Percentiles rank a stretch among this genome's conserved stretches.
Conservation (phyloP, 2,329 filamentous ascomycete genomes). For the Cylindrodendrum hubeiense region DNA sequence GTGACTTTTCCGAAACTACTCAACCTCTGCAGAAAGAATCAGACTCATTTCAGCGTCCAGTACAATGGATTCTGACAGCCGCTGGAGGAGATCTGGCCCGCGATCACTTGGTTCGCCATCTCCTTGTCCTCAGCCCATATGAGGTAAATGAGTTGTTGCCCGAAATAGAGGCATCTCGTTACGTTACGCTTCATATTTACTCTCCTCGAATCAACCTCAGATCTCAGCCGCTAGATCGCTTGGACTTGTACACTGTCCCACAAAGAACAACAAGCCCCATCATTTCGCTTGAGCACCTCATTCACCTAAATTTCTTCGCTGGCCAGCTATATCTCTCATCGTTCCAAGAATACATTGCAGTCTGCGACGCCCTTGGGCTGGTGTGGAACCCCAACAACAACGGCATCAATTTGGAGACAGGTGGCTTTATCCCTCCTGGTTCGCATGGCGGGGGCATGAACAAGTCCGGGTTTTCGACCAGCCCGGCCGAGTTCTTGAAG, state of each 20-base stretch:
- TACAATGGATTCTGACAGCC: constrained; percentile 40
- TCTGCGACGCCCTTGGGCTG: constrained; percentile 67
- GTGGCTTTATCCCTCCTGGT: constrained; percentile 50
- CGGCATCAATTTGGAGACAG: constrained; percentile 28
- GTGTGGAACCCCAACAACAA: constrained; percentile 46
- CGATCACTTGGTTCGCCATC: not conserved
- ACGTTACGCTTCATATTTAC: constrained; percentile 64
- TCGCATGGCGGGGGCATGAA: constrained; percentile 17
- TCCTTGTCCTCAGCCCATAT: constrained; percentile 63
- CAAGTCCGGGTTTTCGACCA: constrained; percentile 43
- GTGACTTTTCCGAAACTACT: constrained; percentile 34
- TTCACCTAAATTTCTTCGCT: constrained; percentile 74
- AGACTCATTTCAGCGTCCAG: constrained; percentile 40
- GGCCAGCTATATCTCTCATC: constrained; percentile 74
- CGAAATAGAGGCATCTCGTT: constrained; percentile 48
- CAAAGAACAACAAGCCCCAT: not conserved
- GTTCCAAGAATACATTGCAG: constrained; percentile 64
- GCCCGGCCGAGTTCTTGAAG: constrained; percentile 54
- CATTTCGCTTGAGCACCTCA: constrained; percentile 44
- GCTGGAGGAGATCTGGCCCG: no score
- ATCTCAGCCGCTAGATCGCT: constrained; percentile 25
- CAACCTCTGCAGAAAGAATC: not conserved
- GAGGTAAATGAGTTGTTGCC: constrained; percentile 68
- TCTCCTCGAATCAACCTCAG: constrained; percentile 56
- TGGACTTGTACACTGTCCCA: constrained; percentile 37